phyloP scores from a whole-genome alignment of 2,329 filamentous ascomycete species.

The Trichoderma endophyticum region DNA sequence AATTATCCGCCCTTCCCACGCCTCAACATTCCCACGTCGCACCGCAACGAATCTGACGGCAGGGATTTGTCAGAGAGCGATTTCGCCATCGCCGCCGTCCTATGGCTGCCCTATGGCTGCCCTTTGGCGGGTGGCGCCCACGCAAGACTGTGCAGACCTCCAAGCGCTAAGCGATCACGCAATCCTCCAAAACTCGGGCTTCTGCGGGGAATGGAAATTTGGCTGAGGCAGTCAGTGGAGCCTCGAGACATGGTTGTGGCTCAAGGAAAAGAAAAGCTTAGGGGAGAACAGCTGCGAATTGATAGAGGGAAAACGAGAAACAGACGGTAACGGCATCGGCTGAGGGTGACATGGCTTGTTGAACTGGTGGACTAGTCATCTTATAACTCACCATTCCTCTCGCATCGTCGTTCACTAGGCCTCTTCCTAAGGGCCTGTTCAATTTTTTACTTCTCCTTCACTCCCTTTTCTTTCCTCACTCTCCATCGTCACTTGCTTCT shows the following conservation, averaged over 20 bases:
- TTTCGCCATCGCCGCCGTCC: conserved; percentile 24
- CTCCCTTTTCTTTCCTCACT: not conserved
- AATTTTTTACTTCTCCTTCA: not conserved
- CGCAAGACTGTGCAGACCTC: conserved; percentile 12
- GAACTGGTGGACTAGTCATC: not conserved
- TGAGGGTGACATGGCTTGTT: not conserved
- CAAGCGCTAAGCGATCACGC: conserved; percentile 35
- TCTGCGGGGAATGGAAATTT: conserved; percentile 26
- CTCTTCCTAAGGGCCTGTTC: not conserved
- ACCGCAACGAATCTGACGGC: conserved; percentile 22
- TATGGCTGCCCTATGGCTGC: conserved; percentile 7
- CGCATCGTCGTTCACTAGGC: not conserved
- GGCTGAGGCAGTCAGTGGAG: conserved; percentile 19
- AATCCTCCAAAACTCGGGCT: conserved; percentile 30
- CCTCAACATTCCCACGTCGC: not conserved
- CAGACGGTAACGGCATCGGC: not conserved
- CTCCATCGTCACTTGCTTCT: not conserved
- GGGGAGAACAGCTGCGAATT: not conserved
- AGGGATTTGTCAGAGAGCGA: conserved; percentile 26
- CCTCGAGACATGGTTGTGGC: not conserved
- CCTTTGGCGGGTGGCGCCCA: conserved; percentile 16
- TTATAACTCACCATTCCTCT: conserved; percentile 16
- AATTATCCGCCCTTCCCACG: not conserved
- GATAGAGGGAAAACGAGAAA: not conserved
- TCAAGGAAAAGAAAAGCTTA: not conserved